These are phyloP conservation scores for Coemansia umbellata DNA, from an alignment of 192 early-diverging fungal genomes.

Conservation along the genomic window DNA sequence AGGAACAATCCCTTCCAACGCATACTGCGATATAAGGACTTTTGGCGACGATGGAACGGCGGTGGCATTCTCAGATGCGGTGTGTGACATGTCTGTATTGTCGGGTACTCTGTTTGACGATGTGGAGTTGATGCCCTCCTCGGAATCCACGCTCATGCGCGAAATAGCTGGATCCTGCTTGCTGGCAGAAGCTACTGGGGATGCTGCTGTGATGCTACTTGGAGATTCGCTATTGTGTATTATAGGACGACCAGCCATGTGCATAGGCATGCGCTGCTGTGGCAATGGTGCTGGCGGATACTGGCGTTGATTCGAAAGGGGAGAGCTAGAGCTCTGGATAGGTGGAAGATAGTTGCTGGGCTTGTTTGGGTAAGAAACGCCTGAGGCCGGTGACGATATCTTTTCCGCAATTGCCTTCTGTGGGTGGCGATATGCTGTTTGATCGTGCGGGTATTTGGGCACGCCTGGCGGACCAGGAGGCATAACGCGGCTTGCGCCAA, in stretches of 20 bases:
- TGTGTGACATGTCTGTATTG: neutral
- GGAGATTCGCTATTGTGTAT: neutral
- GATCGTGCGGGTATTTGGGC: neutral
- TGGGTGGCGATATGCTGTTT: neutral
- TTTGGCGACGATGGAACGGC: conserved; percentile 3
- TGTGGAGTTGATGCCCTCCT: neutral
- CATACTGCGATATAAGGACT: neutral
- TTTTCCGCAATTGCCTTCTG: neutral
- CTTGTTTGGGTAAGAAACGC: neutral
- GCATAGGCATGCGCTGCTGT: neutral
- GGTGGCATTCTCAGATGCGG: neutral
- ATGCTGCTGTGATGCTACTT: neutral
- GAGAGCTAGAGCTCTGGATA: neutral
- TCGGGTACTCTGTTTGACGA: conserved; percentile 5
- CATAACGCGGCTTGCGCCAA: neutral
- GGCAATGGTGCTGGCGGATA: too few relatives aligned
- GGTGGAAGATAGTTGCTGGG: neutral
- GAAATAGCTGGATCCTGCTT: neutral
- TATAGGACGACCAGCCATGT: neutral
- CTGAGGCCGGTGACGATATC: neutral
- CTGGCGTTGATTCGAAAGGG: too few relatives aligned
- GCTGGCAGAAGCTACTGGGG: neutral
- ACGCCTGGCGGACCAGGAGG: neutral
- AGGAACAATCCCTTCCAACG: conserved; percentile 21
- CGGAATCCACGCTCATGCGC: conserved; percentile 2